Percentiles rank a stretch among this genome's conserved stretches.
These are phyloP conservation scores for Pythium pyrilobum DNA, from an alignment of 352 stramenopile species.

Conservation along the genomic window DNA sequence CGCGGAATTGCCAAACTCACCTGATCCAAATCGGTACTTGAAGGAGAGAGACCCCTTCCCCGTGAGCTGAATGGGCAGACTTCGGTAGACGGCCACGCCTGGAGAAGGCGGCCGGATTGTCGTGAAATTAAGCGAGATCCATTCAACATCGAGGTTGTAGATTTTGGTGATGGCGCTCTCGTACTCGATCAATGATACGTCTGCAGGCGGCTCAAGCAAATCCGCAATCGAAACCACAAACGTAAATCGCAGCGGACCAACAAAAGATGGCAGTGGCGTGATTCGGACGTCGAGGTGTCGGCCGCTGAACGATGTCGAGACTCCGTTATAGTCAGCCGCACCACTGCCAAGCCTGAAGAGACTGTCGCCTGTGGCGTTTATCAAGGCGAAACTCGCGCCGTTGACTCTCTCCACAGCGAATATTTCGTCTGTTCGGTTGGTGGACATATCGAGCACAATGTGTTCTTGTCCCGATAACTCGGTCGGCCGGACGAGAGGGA, in stretches of 20 bases:
- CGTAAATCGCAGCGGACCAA: background rate
- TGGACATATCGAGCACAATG: constrained; percentile 4
- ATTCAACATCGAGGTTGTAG: constrained; percentile 15
- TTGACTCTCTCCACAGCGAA: constrained; percentile 6
- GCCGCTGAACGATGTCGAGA: background rate
- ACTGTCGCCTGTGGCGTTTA: background rate
- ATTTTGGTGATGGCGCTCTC: background rate
- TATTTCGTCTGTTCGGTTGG: constrained; percentile 3
- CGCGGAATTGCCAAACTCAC: background rate
- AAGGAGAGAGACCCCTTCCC: constrained; percentile 13
- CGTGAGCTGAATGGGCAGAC: constrained; percentile 2
- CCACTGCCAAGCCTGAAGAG: background rate
- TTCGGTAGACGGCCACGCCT: constrained; percentile 10
- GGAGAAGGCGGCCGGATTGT: background rate
- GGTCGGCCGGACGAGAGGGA: constrained; percentile 15
- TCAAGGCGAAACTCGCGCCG: background rate
- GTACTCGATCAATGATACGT: background rate
- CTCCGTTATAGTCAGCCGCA: background rate
- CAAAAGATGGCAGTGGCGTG: background rate
- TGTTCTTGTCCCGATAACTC: background rate
- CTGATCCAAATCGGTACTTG: constrained; percentile 18
- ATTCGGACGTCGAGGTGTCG: constrained; percentile 11
- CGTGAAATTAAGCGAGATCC: constrained; percentile 13
- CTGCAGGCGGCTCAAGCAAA: background rate
- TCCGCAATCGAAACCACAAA: constrained; percentile 2